Evolutionary conservation across 1,139 yeast species (phyloP).

Genomic region (Suhomyces panamericanus): DNA sequence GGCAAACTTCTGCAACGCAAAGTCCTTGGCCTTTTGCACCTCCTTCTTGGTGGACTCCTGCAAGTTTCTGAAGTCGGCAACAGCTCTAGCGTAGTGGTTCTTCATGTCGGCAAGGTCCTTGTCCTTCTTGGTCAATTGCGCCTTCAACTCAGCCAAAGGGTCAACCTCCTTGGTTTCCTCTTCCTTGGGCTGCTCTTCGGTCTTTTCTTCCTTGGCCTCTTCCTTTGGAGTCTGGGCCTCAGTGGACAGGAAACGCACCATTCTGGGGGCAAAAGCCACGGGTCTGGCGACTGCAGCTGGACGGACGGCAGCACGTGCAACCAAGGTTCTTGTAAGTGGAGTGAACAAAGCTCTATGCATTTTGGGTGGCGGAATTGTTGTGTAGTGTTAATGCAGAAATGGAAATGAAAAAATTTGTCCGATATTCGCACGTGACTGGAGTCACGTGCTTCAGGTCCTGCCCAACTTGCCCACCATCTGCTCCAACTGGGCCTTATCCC

Average conservation of each 20-base stretch:
- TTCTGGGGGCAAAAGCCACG: slow-evolving; percentile 17
- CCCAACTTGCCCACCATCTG: not conserved
- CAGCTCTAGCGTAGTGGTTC: slow-evolving; percentile 77
- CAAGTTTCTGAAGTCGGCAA: slow-evolving; percentile 91
- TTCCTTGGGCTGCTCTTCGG: slow-evolving; percentile 16
- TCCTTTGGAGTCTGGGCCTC: slow-evolving; percentile 19
- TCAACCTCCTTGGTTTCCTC: slow-evolving; percentile 13
- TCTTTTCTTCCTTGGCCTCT: slow-evolving; percentile 14
- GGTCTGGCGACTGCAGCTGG: slow-evolving; percentile 22
- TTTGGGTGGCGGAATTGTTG: slow-evolving; percentile 2
- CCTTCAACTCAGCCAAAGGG: slow-evolving; percentile 44
- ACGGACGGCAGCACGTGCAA: slow-evolving; percentile 21
- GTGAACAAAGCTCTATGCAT: slow-evolving; percentile 37
- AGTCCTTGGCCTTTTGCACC: slow-evolving; percentile 82
- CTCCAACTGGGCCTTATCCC: not conserved
- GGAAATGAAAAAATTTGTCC: slow-evolving; percentile 8
- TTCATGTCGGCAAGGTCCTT: slow-evolving; percentile 81
- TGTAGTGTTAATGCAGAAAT: not conserved
- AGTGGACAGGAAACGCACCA: slow-evolving; percentile 27
- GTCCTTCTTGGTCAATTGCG: slow-evolving; percentile 64
- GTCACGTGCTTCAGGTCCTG: not conserved
- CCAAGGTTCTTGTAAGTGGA: slow-evolving; percentile 27
- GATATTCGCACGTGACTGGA: slow-evolving; percentile 5
- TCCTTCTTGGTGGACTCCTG: slow-evolving; percentile 91
- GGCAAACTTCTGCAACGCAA: slow-evolving; percentile 91